Evolutionary conservation across 257 asterid genomes (phyloP).

Genomic region (Scutellaria baicalensis): DNA sequence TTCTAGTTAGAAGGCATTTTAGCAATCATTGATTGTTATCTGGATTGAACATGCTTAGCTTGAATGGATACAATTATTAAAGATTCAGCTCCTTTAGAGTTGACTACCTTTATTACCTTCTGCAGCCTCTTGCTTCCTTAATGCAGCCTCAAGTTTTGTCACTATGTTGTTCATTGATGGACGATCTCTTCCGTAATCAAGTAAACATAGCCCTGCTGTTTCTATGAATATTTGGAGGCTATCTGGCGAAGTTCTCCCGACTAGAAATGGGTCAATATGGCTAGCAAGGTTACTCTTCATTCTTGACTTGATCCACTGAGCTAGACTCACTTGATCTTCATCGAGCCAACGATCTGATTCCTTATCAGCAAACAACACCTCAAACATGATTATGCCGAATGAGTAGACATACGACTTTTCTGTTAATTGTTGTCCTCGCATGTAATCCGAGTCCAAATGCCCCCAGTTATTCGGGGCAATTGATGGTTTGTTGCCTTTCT

Average conservation of each 20-base stretch:
- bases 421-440: slow-evolving; percentile 33
- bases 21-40: neutral
- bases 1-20: neutral
- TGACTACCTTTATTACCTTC: slow-evolving; percentile 25
- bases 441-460: slow-evolving; percentile 46
- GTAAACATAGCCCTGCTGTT: slow-evolving; percentile 51
- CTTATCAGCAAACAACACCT: slow-evolving; percentile 46
- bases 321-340: slow-evolving; percentile 51
- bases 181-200: slow-evolving; percentile 34
- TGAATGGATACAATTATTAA: no score
- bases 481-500: slow-evolving; percentile 14
- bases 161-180: slow-evolving; percentile 50
- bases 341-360: slow-evolving; percentile 44
- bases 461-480: slow-evolving; percentile 25
- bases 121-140: slow-evolving; percentile 46
- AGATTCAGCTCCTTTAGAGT: slow-evolving; percentile 15
- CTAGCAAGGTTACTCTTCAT: no score
- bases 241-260: slow-evolving; percentile 38
- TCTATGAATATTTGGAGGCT: slow-evolving; percentile 43
- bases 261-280: slow-evolving; percentile 44
- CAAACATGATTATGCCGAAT: slow-evolving; percentile 45
- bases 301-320: slow-evolving; percentile 54
- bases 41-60: neutral
- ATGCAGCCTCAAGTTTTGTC: slow-evolving; percentile 46
- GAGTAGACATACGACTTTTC: slow-evolving; percentile 54